Percentiles rank a stretch among this genome's conserved stretches.
Evolutionary conservation across 2,329 filamentous ascomycete genomes (phyloP).

Genomic region (Talaromyces verruculosus): DNA sequence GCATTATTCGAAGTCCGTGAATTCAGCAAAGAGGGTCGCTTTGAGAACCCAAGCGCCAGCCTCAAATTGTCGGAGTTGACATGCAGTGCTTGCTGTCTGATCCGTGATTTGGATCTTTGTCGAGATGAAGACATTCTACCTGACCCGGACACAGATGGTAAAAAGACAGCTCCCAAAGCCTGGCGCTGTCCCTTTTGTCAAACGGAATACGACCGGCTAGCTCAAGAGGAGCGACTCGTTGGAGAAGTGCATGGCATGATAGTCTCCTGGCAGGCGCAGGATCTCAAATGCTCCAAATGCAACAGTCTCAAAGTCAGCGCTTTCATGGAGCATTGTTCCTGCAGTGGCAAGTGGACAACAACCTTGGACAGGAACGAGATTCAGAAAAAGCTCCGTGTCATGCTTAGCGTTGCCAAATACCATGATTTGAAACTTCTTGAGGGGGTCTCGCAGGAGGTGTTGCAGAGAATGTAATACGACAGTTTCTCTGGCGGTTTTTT

Average conservation of each 20-base stretch:
- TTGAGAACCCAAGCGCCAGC: slow-evolving; percentile 77
- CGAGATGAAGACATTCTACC: slow-evolving; percentile 80
- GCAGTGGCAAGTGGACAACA: slow-evolving; percentile 79
- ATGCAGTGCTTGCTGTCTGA: slow-evolving; percentile 87
- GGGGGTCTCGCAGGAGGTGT: slow-evolving; percentile 68
- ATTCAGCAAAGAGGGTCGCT: slow-evolving; percentile 84
- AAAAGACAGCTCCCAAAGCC: slow-evolving; percentile 42
- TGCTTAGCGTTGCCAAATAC: slow-evolving; percentile 71
- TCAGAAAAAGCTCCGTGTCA: slow-evolving; percentile 64
- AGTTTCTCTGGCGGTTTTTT: neutral
- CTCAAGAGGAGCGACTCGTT: slow-evolving; percentile 80
- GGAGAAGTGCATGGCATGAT: slow-evolving; percentile 71
- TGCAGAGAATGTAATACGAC: slow-evolving; percentile 42
- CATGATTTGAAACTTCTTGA: slow-evolving; percentile 81
- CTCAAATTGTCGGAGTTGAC: slow-evolving; percentile 73
- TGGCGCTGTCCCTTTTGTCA: slow-evolving; percentile 80
- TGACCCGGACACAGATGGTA: slow-evolving; percentile 37
- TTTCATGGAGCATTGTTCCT: slow-evolving; percentile 95
- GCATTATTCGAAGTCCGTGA: slow-evolving; percentile 91
- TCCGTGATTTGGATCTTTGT: slow-evolving; percentile 87
- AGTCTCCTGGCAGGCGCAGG: slow-evolving; percentile 82
- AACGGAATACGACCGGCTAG: slow-evolving; percentile 71
- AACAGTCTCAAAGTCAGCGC: slow-evolving; percentile 72
- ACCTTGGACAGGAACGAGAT: slow-evolving; percentile 68
- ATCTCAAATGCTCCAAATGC: slow-evolving; percentile 79